Percentiles rank a stretch among this genome's conserved stretches.
Evolutionary conservation across 441 rosid genomes (phyloP).

Genomic region (Pelargonium fulgidum): DNA sequence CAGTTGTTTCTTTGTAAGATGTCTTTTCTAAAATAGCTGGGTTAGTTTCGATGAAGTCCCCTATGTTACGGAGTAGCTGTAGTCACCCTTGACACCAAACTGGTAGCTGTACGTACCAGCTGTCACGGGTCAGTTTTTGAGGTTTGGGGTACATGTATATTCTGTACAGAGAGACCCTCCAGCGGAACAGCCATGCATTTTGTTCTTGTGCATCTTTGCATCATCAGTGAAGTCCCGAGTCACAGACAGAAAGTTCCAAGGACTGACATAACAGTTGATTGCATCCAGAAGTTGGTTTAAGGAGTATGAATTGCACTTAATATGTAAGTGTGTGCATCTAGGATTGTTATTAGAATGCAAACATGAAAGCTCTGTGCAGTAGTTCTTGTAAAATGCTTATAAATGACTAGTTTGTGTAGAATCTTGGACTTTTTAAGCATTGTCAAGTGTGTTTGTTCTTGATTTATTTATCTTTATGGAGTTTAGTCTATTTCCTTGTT

Average conservation of each 20-base stretch:
- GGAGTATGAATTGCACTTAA: not conserved
- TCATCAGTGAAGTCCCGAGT: not conserved
- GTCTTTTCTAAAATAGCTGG: slow-evolving; percentile 24
- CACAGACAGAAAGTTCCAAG: not conserved
- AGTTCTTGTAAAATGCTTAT: not conserved
- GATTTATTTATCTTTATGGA: too few species aligned
- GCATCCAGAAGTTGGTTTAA: not conserved
- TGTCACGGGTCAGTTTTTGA: slow-evolving; percentile 22
- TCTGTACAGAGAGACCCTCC: slow-evolving; percentile 26
- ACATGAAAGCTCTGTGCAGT: not conserved
- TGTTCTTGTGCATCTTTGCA: slow-evolving; percentile 9
- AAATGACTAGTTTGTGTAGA: not conserved
- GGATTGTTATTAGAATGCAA: not conserved
- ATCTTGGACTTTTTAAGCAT: not conserved
- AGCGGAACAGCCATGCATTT: slow-evolving; percentile 14
- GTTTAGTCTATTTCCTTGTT: too few species aligned
- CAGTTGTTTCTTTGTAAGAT: slow-evolving; percentile 21
- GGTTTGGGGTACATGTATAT: slow-evolving; percentile 35
- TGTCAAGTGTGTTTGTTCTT: not conserved
- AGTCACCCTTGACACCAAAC: slow-evolving; percentile 10
- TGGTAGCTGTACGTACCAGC: slow-evolving; percentile 13
- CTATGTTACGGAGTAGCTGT: slow-evolving; percentile 18
- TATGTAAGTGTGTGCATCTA: not conserved
- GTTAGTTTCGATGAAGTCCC: slow-evolving; percentile 24
- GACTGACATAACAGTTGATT: not conserved